Conservation (phyloP, 192 early-diverging fungal genomes). For the Podila horticola region DNA sequence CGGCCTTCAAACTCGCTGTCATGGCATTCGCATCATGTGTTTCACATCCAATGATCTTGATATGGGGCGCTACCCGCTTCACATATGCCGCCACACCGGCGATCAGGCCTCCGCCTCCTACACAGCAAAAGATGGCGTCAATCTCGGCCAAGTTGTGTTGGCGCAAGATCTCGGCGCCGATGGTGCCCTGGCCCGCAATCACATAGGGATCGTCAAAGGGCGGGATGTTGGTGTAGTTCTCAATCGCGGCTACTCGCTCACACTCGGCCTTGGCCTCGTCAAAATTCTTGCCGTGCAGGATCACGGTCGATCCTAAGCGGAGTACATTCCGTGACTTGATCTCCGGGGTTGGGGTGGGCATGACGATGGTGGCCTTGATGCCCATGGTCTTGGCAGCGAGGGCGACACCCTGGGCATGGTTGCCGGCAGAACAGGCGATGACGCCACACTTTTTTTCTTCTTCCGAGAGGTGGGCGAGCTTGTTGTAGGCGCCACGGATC, state of each 20-base stretch:
- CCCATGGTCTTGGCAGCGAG: slow-evolving; percentile 91
- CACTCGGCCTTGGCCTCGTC: slow-evolving; percentile 94
- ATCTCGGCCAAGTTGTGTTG: slow-evolving; percentile 72
- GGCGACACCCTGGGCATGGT: slow-evolving; percentile 98
- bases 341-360: slow-evolving; percentile 82
- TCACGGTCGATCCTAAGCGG: slow-evolving; percentile 89
- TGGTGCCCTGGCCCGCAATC: slow-evolving; percentile 99
- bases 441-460: slow-evolving; percentile 89
- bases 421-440: slow-evolving; percentile 96
- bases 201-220: slow-evolving; percentile 99
- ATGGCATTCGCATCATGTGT: slow-evolving; percentile 92
- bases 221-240: slow-evolving; percentile 91
- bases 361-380: slow-evolving; percentile 96
- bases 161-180: slow-evolving; percentile 87
- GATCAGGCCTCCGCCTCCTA: slow-evolving; percentile 95
- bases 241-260: slow-evolving; percentile 70
- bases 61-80: slow-evolving; percentile 88
- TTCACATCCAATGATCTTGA: slow-evolving; percentile 94
- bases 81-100: slow-evolving; percentile 94
- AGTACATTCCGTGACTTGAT: slow-evolving; percentile 95
- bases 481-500: slow-evolving; percentile 97
- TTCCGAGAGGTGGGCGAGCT: slow-evolving; percentile 80
- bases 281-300: slow-evolving; percentile 93
- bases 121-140: slow-evolving; percentile 90
- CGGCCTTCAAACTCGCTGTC: slow-evolving; percentile 76